Evolutionary conservation across 2,329 filamentous ascomycete species (phyloP).

Genomic region (Mycocentrospora acerina): DNA sequence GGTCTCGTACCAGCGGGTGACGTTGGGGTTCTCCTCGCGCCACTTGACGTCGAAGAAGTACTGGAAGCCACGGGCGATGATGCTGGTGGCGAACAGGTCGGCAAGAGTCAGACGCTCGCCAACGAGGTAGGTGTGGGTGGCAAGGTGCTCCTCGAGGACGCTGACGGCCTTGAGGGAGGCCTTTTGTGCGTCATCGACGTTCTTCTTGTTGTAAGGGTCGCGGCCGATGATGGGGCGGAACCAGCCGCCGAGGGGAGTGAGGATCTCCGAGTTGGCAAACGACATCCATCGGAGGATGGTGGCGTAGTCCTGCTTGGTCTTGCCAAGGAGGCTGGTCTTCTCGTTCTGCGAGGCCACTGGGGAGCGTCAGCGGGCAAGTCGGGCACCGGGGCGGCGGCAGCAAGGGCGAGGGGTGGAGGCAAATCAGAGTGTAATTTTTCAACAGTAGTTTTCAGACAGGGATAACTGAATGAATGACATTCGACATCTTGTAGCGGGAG

Average conservation of each 20-base stretch:
- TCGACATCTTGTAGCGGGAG: slow-evolving; percentile 61
- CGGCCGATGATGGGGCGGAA: slow-evolving; percentile 82
- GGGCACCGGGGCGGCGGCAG: slow-evolving; percentile 18
- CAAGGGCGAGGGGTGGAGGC: slow-evolving; percentile 60
- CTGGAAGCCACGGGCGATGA: slow-evolving; percentile 86
- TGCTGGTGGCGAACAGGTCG: slow-evolving; percentile 79
- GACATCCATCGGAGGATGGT: slow-evolving; percentile 99
- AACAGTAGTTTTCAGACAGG: slow-evolving; percentile 96
- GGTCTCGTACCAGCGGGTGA: slow-evolving; percentile 92
- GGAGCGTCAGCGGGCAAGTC: slow-evolving; percentile 32
- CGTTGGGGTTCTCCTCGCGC: slow-evolving; percentile 79
- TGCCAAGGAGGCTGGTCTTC: slow-evolving; percentile 98
- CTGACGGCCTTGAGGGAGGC: slow-evolving; percentile 66
- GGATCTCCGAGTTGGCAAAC: slow-evolving; percentile 87
- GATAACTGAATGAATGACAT: slow-evolving; percentile 61
- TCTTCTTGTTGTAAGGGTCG: slow-evolving; percentile 96
- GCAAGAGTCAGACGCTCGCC: slow-evolving; percentile 97
- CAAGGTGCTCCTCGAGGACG: slow-evolving; percentile 83
- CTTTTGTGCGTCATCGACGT: slow-evolving; percentile 77
- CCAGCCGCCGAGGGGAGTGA: slow-evolving; percentile 73
- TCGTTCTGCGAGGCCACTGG: slow-evolving; percentile 98
- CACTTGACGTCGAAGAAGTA: slow-evolving; percentile 92
- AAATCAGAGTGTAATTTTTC: slow-evolving; percentile 79
- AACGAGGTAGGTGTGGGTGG: slow-evolving; percentile 93
- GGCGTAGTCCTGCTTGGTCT: slow-evolving; percentile 99